Evolutionary conservation across 1,284 basidiomycete genomes (phyloP), one percentile per base, ranked within the genome.

Genomic region (Pseudozyma sp.): DNA sequence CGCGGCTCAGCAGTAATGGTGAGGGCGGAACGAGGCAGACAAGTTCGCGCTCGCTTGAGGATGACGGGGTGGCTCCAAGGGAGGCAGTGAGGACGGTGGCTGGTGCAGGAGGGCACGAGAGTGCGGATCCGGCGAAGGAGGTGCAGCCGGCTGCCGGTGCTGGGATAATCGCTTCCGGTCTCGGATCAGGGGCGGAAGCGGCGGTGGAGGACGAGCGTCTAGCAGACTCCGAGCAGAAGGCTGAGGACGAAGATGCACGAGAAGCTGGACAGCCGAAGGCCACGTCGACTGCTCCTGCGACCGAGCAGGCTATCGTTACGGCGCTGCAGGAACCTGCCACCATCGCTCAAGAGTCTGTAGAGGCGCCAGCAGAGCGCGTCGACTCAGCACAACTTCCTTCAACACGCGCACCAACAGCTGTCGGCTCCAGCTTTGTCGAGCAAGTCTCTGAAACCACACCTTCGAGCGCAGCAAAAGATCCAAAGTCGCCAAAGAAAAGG

Each of bases 161-260:
- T 5, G 66, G 66, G 2, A 51, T 68, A 19, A 45, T 68, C n/a
- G 60, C 51, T 10, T 59, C 60, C 29, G 66, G 66, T 0, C 33
- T 69, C 3, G 67, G 60, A 8, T 63, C 60, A 3, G 67, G 60
- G 4, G 67, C 60, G 13, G 60, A 47, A 24, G 56, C 40, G 4
- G 60, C 67, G 8, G 60, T 40, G 0, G 67, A 58, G 24, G 44
- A 69, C n/a, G 60, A 69, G 7, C 51, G 56, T 2, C 31, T 37
- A 7, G 52, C 63, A 33, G 56, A 69, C 17, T 48, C 47, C 0
- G 60, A 69, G 34, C 44, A 69, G 56, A 4, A 9, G 1, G 67
- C 60, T n/a, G 67, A 69, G 17, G 56, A 48, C 13, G 40, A 51
- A 14, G 60, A 68, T 6, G 35, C 17, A 24, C n/a, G 30, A 6